Percentiles rank a stretch among this genome's conserved stretches.
Evolutionary conservation across 2,329 filamentous ascomycete species (phyloP).

Genomic region (Fusarium camptoceras): DNA sequence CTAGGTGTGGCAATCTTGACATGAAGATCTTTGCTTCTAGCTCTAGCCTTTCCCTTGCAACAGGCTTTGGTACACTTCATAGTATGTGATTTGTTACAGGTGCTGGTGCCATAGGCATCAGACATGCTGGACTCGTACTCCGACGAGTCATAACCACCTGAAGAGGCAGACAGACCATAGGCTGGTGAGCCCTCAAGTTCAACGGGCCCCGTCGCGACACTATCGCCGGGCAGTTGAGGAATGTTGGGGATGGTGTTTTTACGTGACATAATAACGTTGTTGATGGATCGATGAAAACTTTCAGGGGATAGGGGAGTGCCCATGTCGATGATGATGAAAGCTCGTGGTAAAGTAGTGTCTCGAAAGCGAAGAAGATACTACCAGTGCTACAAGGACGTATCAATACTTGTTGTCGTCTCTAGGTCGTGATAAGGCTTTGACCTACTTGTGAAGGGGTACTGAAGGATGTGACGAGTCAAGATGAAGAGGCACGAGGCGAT

Average conservation of each 20-base stretch:
- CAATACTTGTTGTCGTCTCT: not conserved
- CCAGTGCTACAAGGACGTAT: not conserved
- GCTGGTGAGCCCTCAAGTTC: constrained; percentile 2
- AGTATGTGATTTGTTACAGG: constrained; percentile 1
- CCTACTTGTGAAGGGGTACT: not conserved
- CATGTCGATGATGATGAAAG: constrained; percentile 4
- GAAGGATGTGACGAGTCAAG: not conserved
- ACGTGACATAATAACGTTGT: constrained; percentile 1
- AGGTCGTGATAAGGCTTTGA: not conserved
- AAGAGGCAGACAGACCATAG: constrained; percentile 1
- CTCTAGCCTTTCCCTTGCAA: not conserved
- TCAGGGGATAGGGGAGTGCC: constrained; percentile 5
- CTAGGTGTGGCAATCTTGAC: constrained; percentile 13
- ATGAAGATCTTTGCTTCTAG: not conserved
- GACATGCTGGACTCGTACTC: not conserved
- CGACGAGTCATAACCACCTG: constrained; percentile 1
- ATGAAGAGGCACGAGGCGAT: not conserved
- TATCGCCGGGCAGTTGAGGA: not conserved
- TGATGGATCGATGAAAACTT: constrained; percentile 21
- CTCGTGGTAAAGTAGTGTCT: not conserved
- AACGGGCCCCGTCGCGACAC: not conserved
- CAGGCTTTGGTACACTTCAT: constrained; percentile 7
- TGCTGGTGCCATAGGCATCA: not conserved
- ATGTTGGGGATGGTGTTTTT: not conserved
- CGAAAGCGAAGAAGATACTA: not conserved